These are phyloP conservation scores for Apophysomyces trapeziformis DNA, from an alignment of 371 early-diverging fungal genomes.

Conservation along the genomic window DNA sequence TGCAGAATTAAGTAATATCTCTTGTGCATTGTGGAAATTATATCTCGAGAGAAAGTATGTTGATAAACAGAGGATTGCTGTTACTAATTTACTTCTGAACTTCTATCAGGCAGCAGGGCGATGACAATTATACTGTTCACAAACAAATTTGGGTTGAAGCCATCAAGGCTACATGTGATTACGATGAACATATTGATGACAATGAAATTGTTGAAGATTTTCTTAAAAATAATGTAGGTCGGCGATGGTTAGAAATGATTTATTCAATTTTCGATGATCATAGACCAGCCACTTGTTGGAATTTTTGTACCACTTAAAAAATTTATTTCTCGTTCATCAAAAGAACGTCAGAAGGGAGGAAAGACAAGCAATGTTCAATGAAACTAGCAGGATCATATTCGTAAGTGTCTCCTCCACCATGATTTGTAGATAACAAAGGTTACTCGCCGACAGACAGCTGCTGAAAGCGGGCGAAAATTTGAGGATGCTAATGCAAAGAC, in stretches of 20 bases:
- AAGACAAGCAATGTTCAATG: too few species aligned
- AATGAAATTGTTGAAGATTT: too few species aligned
- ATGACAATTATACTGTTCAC: not conserved
- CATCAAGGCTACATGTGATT: too few species aligned
- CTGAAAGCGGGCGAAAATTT: not conserved
- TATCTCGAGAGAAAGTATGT: constrained; percentile 1
- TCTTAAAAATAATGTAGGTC: too few species aligned
- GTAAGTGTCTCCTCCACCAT: not conserved
- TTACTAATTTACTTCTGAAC: not conserved
- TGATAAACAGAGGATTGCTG: not conserved
- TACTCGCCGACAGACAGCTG: not conserved
- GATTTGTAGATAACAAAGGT: not conserved
- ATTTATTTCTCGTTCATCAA: too few species aligned
- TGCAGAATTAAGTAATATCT: not conserved
- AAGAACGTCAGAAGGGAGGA: too few species aligned
- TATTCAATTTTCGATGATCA: too few species aligned
- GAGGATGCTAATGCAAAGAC: not conserved
- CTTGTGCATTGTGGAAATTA: not conserved
- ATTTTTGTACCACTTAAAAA: too few species aligned
- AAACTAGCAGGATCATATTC: not conserved
- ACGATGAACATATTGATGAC: too few species aligned
- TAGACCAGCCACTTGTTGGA: too few species aligned
- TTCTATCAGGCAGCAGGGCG: not conserved
- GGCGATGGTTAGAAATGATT: too few species aligned
- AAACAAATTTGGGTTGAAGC: too few species aligned